These are phyloP conservation scores for Colletotrichum endophyticum DNA, from an alignment of 2,329 filamentous ascomycete species.

Conservation along the genomic window DNA sequence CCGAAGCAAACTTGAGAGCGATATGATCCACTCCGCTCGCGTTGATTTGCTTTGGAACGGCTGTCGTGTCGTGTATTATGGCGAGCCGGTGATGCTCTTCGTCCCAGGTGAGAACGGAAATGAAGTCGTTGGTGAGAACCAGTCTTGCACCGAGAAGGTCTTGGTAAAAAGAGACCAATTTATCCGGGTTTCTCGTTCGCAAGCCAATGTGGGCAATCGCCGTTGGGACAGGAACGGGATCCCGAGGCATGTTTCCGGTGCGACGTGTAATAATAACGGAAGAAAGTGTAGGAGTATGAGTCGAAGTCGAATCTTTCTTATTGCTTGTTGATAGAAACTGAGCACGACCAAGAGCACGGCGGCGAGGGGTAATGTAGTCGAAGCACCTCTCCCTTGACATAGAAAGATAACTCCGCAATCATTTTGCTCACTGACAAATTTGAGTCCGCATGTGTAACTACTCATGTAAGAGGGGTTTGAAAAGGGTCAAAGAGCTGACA, in stretches of 20 bases:
- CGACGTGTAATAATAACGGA: rapidly evolving
- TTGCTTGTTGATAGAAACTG: too few species aligned
- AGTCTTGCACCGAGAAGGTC: not conserved
- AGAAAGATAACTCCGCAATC: too few species aligned
- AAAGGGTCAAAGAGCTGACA: too few species aligned
- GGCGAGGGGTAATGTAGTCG: too few species aligned
- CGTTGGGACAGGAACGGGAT: rapidly evolving
- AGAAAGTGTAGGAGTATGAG: rapidly evolving
- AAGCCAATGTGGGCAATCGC: not conserved
- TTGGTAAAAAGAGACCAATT: not conserved
- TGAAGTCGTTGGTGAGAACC: not conserved
- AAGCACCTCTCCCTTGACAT: too few species aligned
- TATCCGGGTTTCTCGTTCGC: rapidly evolving
- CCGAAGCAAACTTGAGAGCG: not conserved
- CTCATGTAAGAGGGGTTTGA: too few species aligned
- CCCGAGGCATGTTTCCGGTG: not conserved
- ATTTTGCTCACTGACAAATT: too few species aligned
- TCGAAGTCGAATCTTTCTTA: too few species aligned
- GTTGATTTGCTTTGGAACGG: not conserved
- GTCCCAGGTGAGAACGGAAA: not conserved
- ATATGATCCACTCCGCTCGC: not conserved
- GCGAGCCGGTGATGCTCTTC: not conserved
- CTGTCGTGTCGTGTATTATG: not conserved
- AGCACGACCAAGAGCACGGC: too few species aligned
- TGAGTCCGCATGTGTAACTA: too few species aligned